phyloP scores from a whole-genome alignment of 805 yeast species.

The Metschnikowia lochheadii region DNA sequence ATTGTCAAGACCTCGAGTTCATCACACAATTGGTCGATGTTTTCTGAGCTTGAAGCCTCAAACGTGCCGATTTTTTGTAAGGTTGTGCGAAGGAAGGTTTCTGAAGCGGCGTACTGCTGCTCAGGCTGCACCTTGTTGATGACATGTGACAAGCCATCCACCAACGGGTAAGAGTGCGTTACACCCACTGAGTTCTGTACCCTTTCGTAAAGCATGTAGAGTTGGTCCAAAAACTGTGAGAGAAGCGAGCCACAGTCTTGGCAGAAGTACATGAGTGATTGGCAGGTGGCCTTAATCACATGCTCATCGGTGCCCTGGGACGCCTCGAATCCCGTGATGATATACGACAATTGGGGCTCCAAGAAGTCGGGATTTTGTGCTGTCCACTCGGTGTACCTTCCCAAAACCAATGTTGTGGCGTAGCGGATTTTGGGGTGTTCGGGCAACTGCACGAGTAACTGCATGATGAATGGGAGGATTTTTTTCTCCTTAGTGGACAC shows the following conservation, averaged over 20 bases:
- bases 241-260: slow-evolving; percentile 77
- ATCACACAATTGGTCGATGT: slow-evolving; percentile 48
- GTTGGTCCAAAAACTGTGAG: slow-evolving; percentile 65
- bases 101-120: slow-evolving; percentile 49
- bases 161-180: slow-evolving; percentile 69
- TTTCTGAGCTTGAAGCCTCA: slow-evolving; percentile 19
- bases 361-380: slow-evolving; percentile 76
- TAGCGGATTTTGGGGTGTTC: slow-evolving; percentile 84
- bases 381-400: slow-evolving; percentile 97
- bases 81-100: slow-evolving; percentile 66
- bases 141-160: slow-evolving; percentile 87
- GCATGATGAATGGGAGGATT: slow-evolving; percentile 75
- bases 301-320: slow-evolving; percentile 27
- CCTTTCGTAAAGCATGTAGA: slow-evolving; percentile 65
- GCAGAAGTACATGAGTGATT: slow-evolving; percentile 91
- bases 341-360: slow-evolving; percentile 79
- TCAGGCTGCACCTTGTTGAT: slow-evolving; percentile 56
- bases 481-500: slow-evolving; percentile 62
- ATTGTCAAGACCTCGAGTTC: slow-evolving; percentile 65
- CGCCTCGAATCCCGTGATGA: slow-evolving; percentile 62
- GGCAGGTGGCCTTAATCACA: slow-evolving; percentile 81
- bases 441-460: slow-evolving; percentile 62
- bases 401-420: slow-evolving; percentile 88
- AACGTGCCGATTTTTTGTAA: slow-evolving; percentile 41
- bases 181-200: slow-evolving; percentile 53